phyloP scores from a whole-genome alignment of 345 rosid species.

The Brassica rapa region DNA sequence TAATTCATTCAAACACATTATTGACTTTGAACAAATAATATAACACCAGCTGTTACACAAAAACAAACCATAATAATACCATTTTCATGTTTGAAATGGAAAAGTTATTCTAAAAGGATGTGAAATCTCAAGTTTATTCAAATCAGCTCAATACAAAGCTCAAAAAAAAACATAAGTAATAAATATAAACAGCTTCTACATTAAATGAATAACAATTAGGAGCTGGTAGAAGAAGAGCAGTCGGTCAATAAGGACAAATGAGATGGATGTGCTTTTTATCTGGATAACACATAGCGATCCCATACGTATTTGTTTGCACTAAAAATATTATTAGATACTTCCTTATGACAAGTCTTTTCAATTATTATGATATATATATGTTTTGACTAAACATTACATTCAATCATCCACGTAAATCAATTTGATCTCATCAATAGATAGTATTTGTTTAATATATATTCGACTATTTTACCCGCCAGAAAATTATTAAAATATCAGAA shows the following conservation, averaged over 20 bases:
- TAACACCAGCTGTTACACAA: not conserved
- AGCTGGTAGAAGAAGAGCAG: slow-evolving; percentile 31
- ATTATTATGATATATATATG: not conserved
- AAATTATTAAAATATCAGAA: not conserved
- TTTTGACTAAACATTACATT: slow-evolving; percentile 28
- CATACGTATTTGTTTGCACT: slow-evolving; percentile 36
- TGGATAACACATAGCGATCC: slow-evolving; percentile 39
- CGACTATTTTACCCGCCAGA: not conserved
- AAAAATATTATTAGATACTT: slow-evolving; percentile 17
- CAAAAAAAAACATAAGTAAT: not conserved
- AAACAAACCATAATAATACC: not conserved
- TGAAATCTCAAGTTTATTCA: slow-evolving; percentile 27
- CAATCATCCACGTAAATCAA: slow-evolving; percentile 12
- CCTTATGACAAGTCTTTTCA: slow-evolving; percentile 33
- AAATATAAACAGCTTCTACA: not conserved
- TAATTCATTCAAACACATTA: not conserved
- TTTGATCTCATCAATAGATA: not conserved
- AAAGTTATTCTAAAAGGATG: not conserved
- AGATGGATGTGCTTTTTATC: slow-evolving; percentile 37
- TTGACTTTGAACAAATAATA: not conserved
- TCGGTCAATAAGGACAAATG: slow-evolving; percentile 34
- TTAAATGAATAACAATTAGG: slow-evolving; percentile 29
- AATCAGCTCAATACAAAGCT: slow-evolving; percentile 19
- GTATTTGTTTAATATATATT: not conserved
- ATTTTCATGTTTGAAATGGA: not conserved